Percentiles rank a stretch among this genome's conserved stretches.
Conservation (phyloP, 768 basidiomycete species). For the Lyophyllum semitale region DNA sequence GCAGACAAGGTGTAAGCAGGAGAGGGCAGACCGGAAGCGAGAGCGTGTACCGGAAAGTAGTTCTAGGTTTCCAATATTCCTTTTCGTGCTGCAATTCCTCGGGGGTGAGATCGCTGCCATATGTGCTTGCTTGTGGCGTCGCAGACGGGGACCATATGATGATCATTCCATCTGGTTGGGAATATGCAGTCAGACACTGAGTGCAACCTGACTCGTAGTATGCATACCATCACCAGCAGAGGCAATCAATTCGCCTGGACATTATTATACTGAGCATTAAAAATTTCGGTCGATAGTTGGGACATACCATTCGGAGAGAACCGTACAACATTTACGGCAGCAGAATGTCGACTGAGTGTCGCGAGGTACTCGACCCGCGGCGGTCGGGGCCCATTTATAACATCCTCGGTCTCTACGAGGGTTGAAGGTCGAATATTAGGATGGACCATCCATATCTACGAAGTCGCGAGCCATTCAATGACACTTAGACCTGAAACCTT, state of each 20-base stretch:
- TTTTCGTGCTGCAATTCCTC: constrained; percentile 90
- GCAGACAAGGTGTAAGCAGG: background rate
- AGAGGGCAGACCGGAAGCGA: background rate
- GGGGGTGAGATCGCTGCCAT: constrained; percentile 77
- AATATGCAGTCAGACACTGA: constrained; percentile 14
- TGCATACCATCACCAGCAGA: constrained; percentile 94
- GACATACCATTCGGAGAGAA: constrained; percentile 89
- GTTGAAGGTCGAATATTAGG: constrained; percentile 81
- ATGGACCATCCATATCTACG: constrained; percentile 90
- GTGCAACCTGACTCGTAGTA: background rate
- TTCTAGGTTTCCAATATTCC: constrained; percentile 92
- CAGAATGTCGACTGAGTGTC: constrained; percentile 89
- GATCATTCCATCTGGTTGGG: constrained; percentile 84
- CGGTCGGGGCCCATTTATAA: constrained; percentile 35
- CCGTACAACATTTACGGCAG: constrained; percentile 93
- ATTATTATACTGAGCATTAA: background rate
- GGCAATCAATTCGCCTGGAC: constrained; percentile 83
- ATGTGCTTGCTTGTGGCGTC: constrained; percentile 67
- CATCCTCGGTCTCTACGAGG: constrained; percentile 44
- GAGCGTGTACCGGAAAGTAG: constrained; percentile 71
- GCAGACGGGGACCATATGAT: constrained; percentile 92
- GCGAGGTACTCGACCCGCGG: constrained; percentile 97
- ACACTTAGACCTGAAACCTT: constrained; percentile 8
- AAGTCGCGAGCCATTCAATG: constrained; percentile 12
- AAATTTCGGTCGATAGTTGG: constrained; percentile 5